These are phyloP conservation scores for Bjerkandera adusta DNA, from an alignment of 1,284 basidiomycete species.

Conservation along the genomic window DNA sequence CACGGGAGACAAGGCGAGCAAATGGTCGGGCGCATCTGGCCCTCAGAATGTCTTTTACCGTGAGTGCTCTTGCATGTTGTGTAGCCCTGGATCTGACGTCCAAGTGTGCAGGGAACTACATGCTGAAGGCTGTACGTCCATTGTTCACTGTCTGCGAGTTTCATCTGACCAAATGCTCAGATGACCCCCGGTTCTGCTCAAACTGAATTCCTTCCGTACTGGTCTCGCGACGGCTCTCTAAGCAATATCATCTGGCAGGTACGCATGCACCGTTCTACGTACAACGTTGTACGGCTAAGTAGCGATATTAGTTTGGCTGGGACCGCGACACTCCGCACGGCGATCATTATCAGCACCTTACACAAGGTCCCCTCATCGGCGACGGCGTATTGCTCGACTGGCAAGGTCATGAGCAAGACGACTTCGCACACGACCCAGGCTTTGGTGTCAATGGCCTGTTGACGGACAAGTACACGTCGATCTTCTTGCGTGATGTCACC, in stretches of 20 bases:
- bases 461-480: background rate
- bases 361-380: background rate
- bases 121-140: slow-evolving; percentile 1
- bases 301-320: slow-evolving; percentile 2
- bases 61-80: background rate
- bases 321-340: background rate
- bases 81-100: background rate
- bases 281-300: background rate
- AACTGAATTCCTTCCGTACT: background rate
- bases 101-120: background rate
- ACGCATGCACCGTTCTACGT: background rate
- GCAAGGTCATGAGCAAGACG: slow-evolving; percentile 1
- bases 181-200: background rate
- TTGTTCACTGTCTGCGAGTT: too few species aligned
- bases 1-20: slow-evolving; percentile 3
- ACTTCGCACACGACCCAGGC: background rate
- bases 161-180: background rate
- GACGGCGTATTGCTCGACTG: background rate
- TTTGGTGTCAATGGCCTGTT: background rate
- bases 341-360: slow-evolving; percentile 1
- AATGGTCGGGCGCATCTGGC: slow-evolving; percentile 1
- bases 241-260: slow-evolving; percentile 1
- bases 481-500: background rate
- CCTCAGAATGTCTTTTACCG: slow-evolving; percentile 2
- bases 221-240: background rate